These are phyloP conservation scores for Coniochaeta hoffmannii DNA, from an alignment of 2,329 filamentous ascomycete genomes.

Conservation along the genomic window DNA sequence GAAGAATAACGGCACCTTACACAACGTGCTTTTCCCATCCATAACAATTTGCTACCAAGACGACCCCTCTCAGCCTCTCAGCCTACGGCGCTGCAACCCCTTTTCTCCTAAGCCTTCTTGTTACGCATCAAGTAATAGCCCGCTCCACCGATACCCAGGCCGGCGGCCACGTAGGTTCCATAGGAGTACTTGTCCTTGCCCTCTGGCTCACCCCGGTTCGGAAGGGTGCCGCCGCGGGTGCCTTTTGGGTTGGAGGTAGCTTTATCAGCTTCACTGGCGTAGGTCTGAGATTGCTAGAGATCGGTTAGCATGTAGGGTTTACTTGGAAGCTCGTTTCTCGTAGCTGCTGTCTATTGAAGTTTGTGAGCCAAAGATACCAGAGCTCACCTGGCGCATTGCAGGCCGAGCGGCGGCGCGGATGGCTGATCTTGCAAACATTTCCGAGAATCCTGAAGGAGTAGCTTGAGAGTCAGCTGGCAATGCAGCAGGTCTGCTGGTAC, in stretches of 20 bases:
- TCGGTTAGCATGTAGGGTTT: not conserved
- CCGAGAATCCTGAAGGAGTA: not conserved
- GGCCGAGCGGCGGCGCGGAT: not conserved
- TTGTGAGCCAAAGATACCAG: no score
- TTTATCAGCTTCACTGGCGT: not conserved
- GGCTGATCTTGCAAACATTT: not conserved
- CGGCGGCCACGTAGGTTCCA: not conserved
- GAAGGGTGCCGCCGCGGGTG: not conserved
- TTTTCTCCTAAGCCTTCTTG: not conserved
- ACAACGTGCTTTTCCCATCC: no score
- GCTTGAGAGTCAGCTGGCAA: not conserved
- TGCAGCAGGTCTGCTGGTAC: no score
- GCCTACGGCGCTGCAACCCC: not conserved
- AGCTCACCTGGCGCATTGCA: not conserved
- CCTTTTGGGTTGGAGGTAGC: not conserved
- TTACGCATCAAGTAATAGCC: not conserved
- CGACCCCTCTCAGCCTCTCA: not conserved
- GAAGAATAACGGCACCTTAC: not conserved
- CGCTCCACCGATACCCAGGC: not conserved
- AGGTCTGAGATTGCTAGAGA: not conserved
- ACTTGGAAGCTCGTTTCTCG: no score
- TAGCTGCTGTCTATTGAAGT: no score
- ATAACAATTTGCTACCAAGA: no score
- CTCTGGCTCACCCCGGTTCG: not conserved
- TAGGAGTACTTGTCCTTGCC: not conserved